These are phyloP conservation scores for Rhamnella rubrinervis DNA, from an alignment of 331 rosid genomes.

Conservation along the genomic window DNA sequence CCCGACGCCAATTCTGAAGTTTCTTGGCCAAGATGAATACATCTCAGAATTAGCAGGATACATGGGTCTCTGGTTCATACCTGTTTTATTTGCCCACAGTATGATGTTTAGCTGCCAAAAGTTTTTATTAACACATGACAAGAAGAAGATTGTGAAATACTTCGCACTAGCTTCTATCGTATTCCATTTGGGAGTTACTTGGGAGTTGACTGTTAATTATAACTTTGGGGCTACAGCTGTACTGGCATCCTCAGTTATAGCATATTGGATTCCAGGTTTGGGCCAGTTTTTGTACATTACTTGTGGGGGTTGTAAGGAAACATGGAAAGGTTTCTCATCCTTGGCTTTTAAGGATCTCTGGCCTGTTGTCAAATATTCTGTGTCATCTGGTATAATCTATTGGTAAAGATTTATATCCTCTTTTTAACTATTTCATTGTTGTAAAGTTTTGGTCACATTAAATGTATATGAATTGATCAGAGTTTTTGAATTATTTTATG, in stretches of 20 bases:
- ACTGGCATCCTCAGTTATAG: constrained; percentile 44
- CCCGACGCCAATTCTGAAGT: constrained; percentile 42
- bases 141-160: constrained; percentile 48
- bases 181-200: constrained; percentile 39
- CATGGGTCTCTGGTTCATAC: constrained; percentile 56
- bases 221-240: constrained; percentile 52
- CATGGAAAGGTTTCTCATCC: constrained; percentile 60
- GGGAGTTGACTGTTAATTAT: constrained; percentile 52
- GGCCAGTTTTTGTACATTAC: constrained; percentile 47
- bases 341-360: constrained; percentile 58
- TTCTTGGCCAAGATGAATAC: constrained; percentile 46
- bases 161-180: constrained; percentile 48
- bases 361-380: constrained; percentile 53
- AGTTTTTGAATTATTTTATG: not conserved
- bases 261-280: constrained; percentile 50
- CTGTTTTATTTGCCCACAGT: constrained; percentile 30
- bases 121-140: constrained; percentile 63
- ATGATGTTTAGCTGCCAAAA: constrained; percentile 55
- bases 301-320: constrained; percentile 46
- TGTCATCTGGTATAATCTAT: constrained; percentile 59
- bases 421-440: too few species aligned
- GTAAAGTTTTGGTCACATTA: too few species aligned
- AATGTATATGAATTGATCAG: too few species aligned
- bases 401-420: constrained; percentile 31
- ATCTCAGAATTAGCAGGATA: constrained; percentile 46